Conservation (phyloP, 1,139 yeast genomes). For the Sugiyamaella japonica region DNA sequence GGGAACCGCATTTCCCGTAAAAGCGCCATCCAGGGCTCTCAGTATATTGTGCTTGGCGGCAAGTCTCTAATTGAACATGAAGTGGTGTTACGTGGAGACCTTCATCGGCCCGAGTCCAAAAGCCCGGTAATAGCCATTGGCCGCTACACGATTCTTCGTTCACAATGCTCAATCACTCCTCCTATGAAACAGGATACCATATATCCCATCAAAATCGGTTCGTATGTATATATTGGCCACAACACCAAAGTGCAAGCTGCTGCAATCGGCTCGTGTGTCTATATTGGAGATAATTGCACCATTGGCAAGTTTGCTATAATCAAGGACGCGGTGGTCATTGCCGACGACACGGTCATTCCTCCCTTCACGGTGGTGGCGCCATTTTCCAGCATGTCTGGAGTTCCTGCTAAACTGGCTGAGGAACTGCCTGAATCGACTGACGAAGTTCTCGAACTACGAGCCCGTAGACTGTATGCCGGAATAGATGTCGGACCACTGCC, state of each 20-base stretch:
- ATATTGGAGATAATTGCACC: conserved; percentile 58
- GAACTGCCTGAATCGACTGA: conserved; percentile 42
- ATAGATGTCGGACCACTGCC: conserved; percentile 25
- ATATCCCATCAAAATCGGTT: conserved; percentile 54
- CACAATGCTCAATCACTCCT: conserved; percentile 32
- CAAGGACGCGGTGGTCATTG: conserved; percentile 61
- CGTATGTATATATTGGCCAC: conserved; percentile 56
- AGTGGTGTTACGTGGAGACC: conserved; percentile 47
- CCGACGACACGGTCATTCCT: conserved; percentile 53
- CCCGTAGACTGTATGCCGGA: conserved; percentile 38
- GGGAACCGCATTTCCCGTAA: conserved; percentile 59
- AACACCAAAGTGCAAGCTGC: conserved; percentile 46
- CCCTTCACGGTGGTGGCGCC: conserved; percentile 61
- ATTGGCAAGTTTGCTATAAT: conserved; percentile 56
- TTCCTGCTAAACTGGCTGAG: conserved; percentile 30
- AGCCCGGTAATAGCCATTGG: conserved; percentile 53
- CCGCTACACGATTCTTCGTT: conserved; percentile 44
- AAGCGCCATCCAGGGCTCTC: conserved; percentile 49
- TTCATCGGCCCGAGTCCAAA: conserved; percentile 37
- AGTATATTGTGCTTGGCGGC: conserved; percentile 51
- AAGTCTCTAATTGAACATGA: conserved; percentile 42
- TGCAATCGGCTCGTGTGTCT: conserved; percentile 47
- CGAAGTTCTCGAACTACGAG: conserved; percentile 38
- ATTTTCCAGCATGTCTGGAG: conserved; percentile 50
- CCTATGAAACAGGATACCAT: conserved; percentile 27